Evolutionary conservation across 768 basidiomycete genomes (phyloP).

Genomic region (Phlegmacium glaucopus): DNA sequence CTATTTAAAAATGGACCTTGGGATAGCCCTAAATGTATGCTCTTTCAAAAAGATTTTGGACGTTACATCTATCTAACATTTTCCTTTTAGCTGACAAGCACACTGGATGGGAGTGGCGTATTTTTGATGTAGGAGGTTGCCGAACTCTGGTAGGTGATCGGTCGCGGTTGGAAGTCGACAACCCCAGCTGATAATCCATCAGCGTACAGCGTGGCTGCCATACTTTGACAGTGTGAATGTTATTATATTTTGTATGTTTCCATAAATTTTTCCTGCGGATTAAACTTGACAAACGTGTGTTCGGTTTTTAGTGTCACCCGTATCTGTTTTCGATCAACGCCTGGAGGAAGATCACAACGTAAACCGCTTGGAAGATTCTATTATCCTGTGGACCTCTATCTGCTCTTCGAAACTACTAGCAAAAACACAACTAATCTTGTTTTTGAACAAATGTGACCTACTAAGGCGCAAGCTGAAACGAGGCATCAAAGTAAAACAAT

Average conservation of each 20-base stretch:
- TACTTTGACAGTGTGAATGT: constrained; percentile 79
- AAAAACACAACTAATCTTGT: constrained; percentile 57
- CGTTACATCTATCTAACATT: background rate
- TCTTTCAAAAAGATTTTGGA: too few species aligned
- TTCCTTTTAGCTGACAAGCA: constrained; percentile 23
- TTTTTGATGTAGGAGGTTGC: constrained; percentile 77
- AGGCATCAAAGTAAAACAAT: constrained; percentile 54
- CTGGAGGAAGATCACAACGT: constrained; percentile 67
- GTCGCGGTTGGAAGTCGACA: background rate
- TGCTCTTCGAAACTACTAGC: constrained; percentile 63
- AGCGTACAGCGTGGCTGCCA: constrained; percentile 78
- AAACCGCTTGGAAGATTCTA: constrained; percentile 73
- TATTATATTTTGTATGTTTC: constrained; percentile 60
- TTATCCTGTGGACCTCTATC: constrained; percentile 68
- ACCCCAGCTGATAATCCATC: constrained; percentile 11
- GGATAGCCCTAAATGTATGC: constrained; percentile 31
- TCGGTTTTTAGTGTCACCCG: constrained; percentile 51
- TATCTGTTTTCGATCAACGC: constrained; percentile 77
- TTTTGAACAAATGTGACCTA: constrained; percentile 69
- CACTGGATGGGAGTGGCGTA: constrained; percentile 57
- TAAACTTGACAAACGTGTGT: background rate
- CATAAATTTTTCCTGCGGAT: background rate
- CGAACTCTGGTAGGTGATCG: constrained; percentile 52
- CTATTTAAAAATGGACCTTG: constrained; percentile 41
- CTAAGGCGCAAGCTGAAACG: constrained; percentile 59